A percentile compares a stretch with the other conserved stretches of the same genome.
Conservation (phyloP, 164 flowering plant species). For the Hamamelis virginiana region DNA sequence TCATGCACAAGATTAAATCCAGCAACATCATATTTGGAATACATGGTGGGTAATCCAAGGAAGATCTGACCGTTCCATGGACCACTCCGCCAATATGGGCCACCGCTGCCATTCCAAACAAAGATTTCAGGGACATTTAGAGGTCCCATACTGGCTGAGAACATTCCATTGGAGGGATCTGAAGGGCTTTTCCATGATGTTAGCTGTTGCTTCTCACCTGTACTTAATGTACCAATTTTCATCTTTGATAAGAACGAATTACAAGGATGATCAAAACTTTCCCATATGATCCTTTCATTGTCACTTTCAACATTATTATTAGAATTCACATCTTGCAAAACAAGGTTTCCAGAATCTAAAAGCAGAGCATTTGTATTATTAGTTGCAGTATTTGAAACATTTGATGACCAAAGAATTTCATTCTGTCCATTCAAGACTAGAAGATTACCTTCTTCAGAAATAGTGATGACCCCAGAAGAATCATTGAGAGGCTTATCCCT, state of each 20-base stretch:
- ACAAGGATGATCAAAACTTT: conserved; percentile 23
- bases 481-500: conserved; percentile 27
- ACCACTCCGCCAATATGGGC: no score
- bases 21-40: neutral
- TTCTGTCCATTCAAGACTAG: conserved; percentile 20
- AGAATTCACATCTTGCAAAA: conserved; percentile 12
- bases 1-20: conserved; percentile 3
- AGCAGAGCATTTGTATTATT: conserved; percentile 26
- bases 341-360: conserved; percentile 31
- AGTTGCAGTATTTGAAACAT: conserved; percentile 4
- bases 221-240: conserved; percentile 23
- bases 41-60: neutral
- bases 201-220: conserved; percentile 17
- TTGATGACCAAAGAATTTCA: conserved; percentile 28
- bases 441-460: conserved; percentile 25
- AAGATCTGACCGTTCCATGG: no score
- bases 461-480: conserved; percentile 18
- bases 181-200: conserved; percentile 31
- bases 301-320: no score
- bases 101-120: conserved; percentile 6
- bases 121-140: conserved; percentile 6
- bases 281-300: conserved; percentile 9
- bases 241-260: conserved; percentile 14
- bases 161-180: conserved; percentile 35
- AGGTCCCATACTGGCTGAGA: conserved; percentile 1